Evolutionary conservation across 352 stramenopile species (phyloP).

Genomic region (Aphanomyces euteiches): DNA sequence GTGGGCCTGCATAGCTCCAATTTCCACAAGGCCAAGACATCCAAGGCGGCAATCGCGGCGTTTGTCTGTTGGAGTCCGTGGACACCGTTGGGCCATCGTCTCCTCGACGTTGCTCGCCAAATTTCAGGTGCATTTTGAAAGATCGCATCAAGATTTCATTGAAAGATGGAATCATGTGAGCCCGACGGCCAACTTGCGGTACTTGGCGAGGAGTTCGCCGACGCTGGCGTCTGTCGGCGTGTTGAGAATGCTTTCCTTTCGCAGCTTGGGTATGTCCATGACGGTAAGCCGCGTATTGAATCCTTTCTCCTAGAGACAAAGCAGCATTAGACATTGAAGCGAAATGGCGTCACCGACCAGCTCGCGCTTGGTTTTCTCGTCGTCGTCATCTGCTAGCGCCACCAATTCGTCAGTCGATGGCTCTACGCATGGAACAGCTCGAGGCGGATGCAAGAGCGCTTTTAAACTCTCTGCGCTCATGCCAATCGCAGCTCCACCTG

Average conservation of each 20-base stretch:
- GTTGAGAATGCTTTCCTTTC: conserved; percentile 49
- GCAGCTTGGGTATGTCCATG: conserved; percentile 48
- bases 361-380: conserved; percentile 33
- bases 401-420: neutral
- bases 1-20: too few relatives aligned
- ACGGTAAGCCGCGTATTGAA: conserved; percentile 59
- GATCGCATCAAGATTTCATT: too few relatives aligned
- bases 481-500: conserved; percentile 1
- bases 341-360: conserved; percentile 15
- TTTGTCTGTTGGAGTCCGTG: too few relatives aligned
- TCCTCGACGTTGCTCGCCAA: too few relatives aligned
- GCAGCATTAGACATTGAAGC: neutral
- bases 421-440: too few relatives aligned
- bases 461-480: conserved; percentile 19
- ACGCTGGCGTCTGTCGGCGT: conserved; percentile 58
- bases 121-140: too few relatives aligned
- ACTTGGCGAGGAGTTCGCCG: conserved; percentile 72
- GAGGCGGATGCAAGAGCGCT: conserved; percentile 11
- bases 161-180: neutral
- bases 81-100: too few relatives aligned
- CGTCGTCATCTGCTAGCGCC: neutral
- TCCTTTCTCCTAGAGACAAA: conserved; percentile 39
- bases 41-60: too few relatives aligned
- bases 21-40: too few relatives aligned
- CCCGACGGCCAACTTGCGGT: conserved; percentile 71